Evolutionary conservation across 208 protist genomes (phyloP).

Genomic region (Leishmania gerbilli): DNA sequence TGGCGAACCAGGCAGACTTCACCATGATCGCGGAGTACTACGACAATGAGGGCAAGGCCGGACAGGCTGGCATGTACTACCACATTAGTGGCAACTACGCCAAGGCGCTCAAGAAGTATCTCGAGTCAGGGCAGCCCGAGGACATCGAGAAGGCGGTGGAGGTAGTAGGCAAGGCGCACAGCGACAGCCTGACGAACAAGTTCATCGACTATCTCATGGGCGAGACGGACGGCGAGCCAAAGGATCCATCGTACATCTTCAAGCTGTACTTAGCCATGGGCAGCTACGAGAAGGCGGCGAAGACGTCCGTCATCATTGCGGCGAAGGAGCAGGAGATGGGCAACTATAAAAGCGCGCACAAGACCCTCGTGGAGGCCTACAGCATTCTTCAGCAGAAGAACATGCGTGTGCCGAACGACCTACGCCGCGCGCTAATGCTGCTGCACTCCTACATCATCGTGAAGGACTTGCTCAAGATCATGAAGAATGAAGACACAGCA

Average conservation of each 20-base stretch:
- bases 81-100: constrained; percentile 89
- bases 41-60: constrained; percentile 80
- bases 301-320: constrained; percentile 96
- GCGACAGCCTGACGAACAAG: constrained; percentile 92
- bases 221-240: constrained; percentile 93
- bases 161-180: constrained; percentile 93
- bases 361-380: constrained; percentile 94
- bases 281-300: constrained; percentile 95
- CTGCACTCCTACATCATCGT: constrained; percentile 98
- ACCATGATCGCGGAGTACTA: constrained; percentile 93
- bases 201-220: constrained; percentile 98
- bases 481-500: constrained; percentile 90
- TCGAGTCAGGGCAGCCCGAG: constrained; percentile 85
- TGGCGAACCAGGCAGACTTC: constrained; percentile 75
- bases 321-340: constrained; percentile 95
- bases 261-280: constrained; percentile 96
- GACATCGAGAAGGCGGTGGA: constrained; percentile 94
- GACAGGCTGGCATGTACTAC: constrained; percentile 93
- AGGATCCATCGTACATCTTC: constrained; percentile 98
- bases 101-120: constrained; percentile 90
- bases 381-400: constrained; percentile 85
- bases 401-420: constrained; percentile 91
- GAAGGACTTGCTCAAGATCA: constrained; percentile 91
- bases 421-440: constrained; percentile 93
- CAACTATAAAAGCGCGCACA: constrained; percentile 94